Evolutionary conservation across 345 rosid genomes (phyloP), one percentile per base, ranked within the genome.

Genomic region (Gossypium mustelinum): DNA sequence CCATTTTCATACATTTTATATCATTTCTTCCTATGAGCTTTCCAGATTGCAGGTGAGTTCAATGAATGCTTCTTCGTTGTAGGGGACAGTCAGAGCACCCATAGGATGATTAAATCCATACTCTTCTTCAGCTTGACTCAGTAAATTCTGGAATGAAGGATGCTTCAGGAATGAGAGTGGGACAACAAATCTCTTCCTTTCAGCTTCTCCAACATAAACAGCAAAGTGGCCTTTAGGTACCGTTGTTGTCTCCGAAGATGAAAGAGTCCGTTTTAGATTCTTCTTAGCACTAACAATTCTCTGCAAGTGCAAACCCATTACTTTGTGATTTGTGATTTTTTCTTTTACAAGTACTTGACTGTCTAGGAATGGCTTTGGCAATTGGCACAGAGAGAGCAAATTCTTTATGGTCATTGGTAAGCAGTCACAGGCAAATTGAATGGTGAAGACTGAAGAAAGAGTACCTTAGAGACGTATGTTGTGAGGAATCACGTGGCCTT

Each of bases 11-110:
- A 39, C 22, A 52, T 57, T 22, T 57, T 57, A 20, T 22, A 3
- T 34, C 13, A 41, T n/a, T 41, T 54, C 18, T 73, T 29, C 45
- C 16, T 9, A 78, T 57, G 75, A 43, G 77, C 73, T 13, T 20
- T 60, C 41, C 18, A 88, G 74, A 68, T 80, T 45, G 43, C 88
- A 89, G 29, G 85, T 84, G 27, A 87, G 73, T 25, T 52, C 56
- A 54, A 83, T 12, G 79, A 87, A 90, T 0, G 29, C 77, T 1
- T 86, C 86, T 84, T 87, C 89, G 0, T 77, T 71, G 78, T 90
- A 86, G 4, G 90, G 91, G 27, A 90, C 81, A 9, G 85, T 88
- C 29, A 90, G 70, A 27, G 88, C 87, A 1, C 90, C 91, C 80
- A 76, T 87, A 1, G 85, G 89, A 83, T 86, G 87, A 55, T 83